phyloP scores from a whole-genome alignment of 2,329 filamentous ascomycete species.

The Alternaria brassicae region DNA sequence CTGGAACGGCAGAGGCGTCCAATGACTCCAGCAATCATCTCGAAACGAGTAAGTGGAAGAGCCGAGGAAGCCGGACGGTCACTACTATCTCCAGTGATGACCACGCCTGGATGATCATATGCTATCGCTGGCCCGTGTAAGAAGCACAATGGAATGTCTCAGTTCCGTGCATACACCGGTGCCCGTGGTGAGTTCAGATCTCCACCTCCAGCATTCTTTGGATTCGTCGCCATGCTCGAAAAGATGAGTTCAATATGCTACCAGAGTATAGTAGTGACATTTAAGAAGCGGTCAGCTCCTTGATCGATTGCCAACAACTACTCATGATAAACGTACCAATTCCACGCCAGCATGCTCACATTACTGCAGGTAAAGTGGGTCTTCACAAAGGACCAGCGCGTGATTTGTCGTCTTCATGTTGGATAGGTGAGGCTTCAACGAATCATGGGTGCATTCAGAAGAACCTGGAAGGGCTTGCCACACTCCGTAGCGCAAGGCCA shows the following conservation, averaged over 20 bases:
- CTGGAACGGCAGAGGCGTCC: neutral
- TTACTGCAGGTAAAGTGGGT: slow-evolving; percentile 1
- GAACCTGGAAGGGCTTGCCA: slow-evolving; percentile 14
- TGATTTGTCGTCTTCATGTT: slow-evolving; percentile 3
- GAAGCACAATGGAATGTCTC: neutral
- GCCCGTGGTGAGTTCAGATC: neutral
- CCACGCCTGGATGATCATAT: neutral
- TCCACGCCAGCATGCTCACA: neutral
- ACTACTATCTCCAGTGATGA: neutral
- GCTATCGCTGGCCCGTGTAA: neutral
- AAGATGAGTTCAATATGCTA: neutral
- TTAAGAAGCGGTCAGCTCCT: neutral
- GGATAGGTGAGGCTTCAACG: neutral
- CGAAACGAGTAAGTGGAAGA: neutral
- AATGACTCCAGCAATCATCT: neutral
- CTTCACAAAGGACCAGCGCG: neutral
- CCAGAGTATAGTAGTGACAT: neutral
- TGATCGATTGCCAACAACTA: neutral
- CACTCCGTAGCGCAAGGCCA: slow-evolving; percentile 4
- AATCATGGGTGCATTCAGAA: neutral
- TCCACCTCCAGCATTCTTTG: neutral
- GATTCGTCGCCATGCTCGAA: neutral
- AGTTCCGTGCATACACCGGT: neutral
- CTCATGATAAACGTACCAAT: neutral
- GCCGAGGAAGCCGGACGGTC: neutral